phyloP scores from a whole-genome alignment of 2,329 filamentous ascomycete genomes.

The Elsinoe perseae region DNA sequence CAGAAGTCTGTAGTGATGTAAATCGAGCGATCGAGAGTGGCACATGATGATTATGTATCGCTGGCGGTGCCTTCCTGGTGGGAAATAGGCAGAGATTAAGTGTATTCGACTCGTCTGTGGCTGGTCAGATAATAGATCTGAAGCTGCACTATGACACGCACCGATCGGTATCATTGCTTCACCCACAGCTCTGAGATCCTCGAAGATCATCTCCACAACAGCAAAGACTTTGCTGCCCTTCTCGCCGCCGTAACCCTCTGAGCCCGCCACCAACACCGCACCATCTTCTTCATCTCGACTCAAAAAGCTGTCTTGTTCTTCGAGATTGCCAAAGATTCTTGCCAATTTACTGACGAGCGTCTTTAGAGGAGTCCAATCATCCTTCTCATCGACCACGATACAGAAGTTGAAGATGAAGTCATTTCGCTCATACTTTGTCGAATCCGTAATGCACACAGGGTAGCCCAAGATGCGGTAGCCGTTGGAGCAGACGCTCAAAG shows the following conservation, averaged over 20 bases:
- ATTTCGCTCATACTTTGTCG: slow-evolving; percentile 69
- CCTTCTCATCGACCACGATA: slow-evolving; percentile 63
- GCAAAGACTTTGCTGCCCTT: slow-evolving; percentile 46
- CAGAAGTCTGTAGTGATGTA: slow-evolving; percentile 50
- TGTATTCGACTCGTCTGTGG: slow-evolving; percentile 77
- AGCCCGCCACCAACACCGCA: slow-evolving; percentile 24
- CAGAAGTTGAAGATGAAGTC: slow-evolving; percentile 99
- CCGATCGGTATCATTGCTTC: slow-evolving; percentile 98
- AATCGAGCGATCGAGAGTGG: slow-evolving; percentile 60
- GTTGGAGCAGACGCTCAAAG: slow-evolving; percentile 67
- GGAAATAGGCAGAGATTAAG: slow-evolving; percentile 96
- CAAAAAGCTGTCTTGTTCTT: slow-evolving; percentile 82
- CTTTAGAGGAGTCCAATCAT: slow-evolving; percentile 51
- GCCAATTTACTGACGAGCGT: slow-evolving; percentile 81
- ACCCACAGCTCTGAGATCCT: slow-evolving; percentile 93
- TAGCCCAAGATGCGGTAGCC: slow-evolving; percentile 78
- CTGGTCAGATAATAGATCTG: slow-evolving; percentile 15
- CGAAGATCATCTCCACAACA: slow-evolving; percentile 77
- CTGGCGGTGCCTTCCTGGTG: slow-evolving; percentile 65
- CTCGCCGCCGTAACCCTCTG: slow-evolving; percentile 25
- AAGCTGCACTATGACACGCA: slow-evolving; percentile 37
- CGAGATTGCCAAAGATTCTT: slow-evolving; percentile 75
- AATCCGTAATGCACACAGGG: slow-evolving; percentile 75
- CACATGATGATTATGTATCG: slow-evolving; percentile 82
- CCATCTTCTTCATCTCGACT: slow-evolving; percentile 48